Conservation (phyloP, 805 yeast species). For the Yarrowia sp. region DNA sequence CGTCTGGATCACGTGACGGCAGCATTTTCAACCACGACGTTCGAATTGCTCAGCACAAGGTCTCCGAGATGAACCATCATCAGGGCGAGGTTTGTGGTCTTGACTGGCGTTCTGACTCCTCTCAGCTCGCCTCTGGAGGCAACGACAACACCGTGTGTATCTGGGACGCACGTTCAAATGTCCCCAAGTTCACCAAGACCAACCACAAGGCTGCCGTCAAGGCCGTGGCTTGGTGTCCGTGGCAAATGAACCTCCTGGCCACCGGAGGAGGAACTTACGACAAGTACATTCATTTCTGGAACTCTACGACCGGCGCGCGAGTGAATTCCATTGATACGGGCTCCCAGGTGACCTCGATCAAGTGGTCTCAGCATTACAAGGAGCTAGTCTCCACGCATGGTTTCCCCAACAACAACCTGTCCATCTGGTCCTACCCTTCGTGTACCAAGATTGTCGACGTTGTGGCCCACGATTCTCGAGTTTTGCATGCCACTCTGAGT, state of each 20-base stretch:
- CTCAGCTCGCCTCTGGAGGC: conserved; percentile 88
- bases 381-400: conserved; percentile 96
- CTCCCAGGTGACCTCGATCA: conserved; percentile 90
- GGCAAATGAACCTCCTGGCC: conserved; percentile 80
- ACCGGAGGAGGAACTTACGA: conserved; percentile 97
- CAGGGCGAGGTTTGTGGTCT: conserved; percentile 92
- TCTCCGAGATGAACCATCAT: conserved; percentile 67
- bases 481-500: conserved; percentile 79
- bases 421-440: conserved; percentile 85
- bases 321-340: conserved; percentile 88
- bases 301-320: conserved; percentile 86
- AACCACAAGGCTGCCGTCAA: conserved; percentile 94
- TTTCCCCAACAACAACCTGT: conserved; percentile 82
- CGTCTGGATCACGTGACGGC: conserved; percentile 90
- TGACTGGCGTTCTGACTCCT: conserved; percentile 83
- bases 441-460: conserved; percentile 88
- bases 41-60: conserved; percentile 77
- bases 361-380: conserved; percentile 71
- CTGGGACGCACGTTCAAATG: conserved; percentile 78
- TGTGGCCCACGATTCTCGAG: conserved; percentile 89
- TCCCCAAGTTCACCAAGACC: conserved; percentile 76
- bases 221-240: conserved; percentile 95
- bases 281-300: conserved; percentile 92
- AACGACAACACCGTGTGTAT: conserved; percentile 91
- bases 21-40: conserved; percentile 89